Base-by-base conservation (phyloP, 345 rosid genomes). In the Firmiana major region DNA sequence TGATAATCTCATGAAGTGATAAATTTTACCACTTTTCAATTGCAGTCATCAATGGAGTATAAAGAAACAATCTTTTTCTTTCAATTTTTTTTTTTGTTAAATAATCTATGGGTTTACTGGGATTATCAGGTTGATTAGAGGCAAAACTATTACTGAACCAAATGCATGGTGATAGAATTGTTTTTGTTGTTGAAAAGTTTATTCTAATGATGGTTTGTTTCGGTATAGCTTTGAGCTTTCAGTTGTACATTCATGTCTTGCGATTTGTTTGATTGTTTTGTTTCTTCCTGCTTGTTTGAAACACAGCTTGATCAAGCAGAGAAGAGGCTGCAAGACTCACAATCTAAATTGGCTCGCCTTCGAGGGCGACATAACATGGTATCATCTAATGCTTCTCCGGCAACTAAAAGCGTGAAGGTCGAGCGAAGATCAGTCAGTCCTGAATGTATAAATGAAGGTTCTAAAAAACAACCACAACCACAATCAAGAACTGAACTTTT, bases 301-400 rank as follows among this genome's bases (percentile, higher is more conserved):
- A 28, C 79, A 84, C 89, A 94, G 98, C 94, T 92, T 77, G 72
- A 57, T 26, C 89, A 88, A 79, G 88, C 94, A 42, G 89, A 92
- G 75, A 84, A 70, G 84, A 90, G 85, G 84, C 75, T 94, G 75
- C 79, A 81, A 59, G 90, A 84, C 75, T 81, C 97, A 24, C 80
- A 90, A 77, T 65, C 85, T 49, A 85, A 86, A 80, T 79, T 94
- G 82, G 87, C 88, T 74, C 87, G 90, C 63, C 83, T 92, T 66
- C 91, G 90, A 72, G 86, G 78, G 19, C 78, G 62, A 42, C 77
- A 81, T 63, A 79, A 71, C 73, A 77, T 67, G 45, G 75, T 42
- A 55, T 65, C 81, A 0, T 65, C 85, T 51, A 82, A 69, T 67
- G 55, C 79, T 78, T 78, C 78, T 51, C 28, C 48, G 15, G 75